A percentile compares a stretch with the other conserved stretches of the same genome.
These are phyloP conservation scores for Emmonsiellopsis sp. DNA, from an alignment of 2,329 filamentous ascomycete genomes.

Conservation along the genomic window DNA sequence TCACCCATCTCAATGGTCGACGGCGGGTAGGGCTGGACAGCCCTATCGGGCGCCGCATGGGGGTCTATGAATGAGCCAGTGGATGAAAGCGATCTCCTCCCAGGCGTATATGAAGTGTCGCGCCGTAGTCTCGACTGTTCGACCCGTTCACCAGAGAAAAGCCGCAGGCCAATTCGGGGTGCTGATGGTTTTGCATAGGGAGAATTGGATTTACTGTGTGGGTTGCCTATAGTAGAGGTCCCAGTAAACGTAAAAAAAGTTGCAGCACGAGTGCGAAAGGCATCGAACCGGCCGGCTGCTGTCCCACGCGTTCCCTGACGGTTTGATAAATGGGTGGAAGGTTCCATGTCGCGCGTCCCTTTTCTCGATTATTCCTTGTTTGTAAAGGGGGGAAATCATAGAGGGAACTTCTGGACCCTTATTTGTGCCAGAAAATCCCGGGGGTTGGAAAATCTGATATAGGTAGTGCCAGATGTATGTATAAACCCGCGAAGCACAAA, in stretches of 20 bases:
- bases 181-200: not conserved
- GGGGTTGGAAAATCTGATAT: too few species aligned
- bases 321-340: not conserved
- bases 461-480: not conserved
- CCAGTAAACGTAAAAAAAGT: slow-evolving; percentile 6
- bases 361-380: not conserved
- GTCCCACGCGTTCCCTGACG: not conserved
- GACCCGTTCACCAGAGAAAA: slow-evolving; percentile 1
- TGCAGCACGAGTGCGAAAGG: slow-evolving; percentile 1
- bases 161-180: slow-evolving; percentile 1
- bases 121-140: not conserved
- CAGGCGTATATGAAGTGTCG: not conserved
- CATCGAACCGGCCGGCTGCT: not conserved
- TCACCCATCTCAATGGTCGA: slow-evolving; percentile 1
- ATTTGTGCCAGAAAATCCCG: too few species aligned
- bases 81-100: slow-evolving; percentile 14
- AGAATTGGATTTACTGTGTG: not conserved
- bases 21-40: slow-evolving; percentile 7
- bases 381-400: too few species aligned
- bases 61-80: slow-evolving; percentile 17
- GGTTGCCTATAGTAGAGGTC: not conserved
- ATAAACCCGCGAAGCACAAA: not conserved
- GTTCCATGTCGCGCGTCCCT: not conserved
- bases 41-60: slow-evolving; percentile 6
- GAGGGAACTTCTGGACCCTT: too few species aligned